A percentile compares a stretch with the other conserved stretches of the same genome.
These are phyloP conservation scores for Magnaporthiopsis rhizophila DNA, from an alignment of 2,329 filamentous ascomycete species.

Conservation along the genomic window DNA sequence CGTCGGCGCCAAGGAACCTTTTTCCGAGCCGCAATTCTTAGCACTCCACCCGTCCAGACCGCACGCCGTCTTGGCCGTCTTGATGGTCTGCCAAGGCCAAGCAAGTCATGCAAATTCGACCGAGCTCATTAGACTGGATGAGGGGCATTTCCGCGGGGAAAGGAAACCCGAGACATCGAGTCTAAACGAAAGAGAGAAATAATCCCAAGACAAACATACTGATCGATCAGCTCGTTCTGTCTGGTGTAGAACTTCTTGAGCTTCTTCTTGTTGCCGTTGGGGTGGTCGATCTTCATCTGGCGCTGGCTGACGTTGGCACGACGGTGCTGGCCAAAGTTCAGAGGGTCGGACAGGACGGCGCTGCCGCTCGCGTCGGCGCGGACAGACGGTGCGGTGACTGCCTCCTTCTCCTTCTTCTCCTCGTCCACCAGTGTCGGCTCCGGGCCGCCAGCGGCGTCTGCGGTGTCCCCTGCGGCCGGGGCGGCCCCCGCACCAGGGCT, in stretches of 20 bases:
- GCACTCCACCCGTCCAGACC: no score
- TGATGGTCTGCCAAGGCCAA: neutral
- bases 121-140: neutral
- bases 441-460: neutral
- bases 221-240: slow-evolving; percentile 40
- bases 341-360: slow-evolving; percentile 22
- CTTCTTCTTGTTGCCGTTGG: slow-evolving; percentile 32
- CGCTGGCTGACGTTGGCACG: slow-evolving; percentile 31
- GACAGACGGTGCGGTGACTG: neutral
- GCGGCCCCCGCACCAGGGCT: neutral
- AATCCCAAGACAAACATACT: slow-evolving; percentile 11
- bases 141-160: neutral
- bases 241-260: slow-evolving; percentile 38
- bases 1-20: slow-evolving; percentile 42
- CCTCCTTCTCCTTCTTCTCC: neutral
- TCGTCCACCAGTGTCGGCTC: neutral
- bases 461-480: neutral
- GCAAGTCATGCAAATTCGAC: neutral
- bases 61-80: neutral
- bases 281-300: slow-evolving; percentile 40
- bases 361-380: slow-evolving; percentile 3
- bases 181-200: neutral
- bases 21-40: neutral
- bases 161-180: neutral
- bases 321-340: slow-evolving; percentile 32